A percentile compares a stretch with the other conserved stretches of the same genome.
Conservation (phyloP, 2,329 filamentous ascomycete species). For the Paraphoma sp. region DNA sequence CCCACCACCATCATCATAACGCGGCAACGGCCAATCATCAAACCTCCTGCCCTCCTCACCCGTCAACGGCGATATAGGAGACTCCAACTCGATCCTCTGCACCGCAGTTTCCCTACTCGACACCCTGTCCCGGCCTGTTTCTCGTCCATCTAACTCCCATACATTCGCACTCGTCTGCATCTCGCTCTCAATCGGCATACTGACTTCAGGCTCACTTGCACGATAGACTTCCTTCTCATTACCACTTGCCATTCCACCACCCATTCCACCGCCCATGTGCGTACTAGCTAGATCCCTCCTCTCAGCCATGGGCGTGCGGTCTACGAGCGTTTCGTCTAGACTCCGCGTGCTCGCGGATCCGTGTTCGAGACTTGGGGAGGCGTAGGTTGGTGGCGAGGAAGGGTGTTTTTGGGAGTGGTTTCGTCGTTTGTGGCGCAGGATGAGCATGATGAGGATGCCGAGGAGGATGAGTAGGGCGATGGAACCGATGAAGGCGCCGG, state of each 20-base stretch:
- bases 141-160: slow-evolving; percentile 14
- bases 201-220: background rate
- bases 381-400: background rate
- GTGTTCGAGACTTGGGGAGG: background rate
- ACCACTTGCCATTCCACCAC: background rate
- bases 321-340: background rate
- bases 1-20: background rate
- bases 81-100: slow-evolving; percentile 10
- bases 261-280: too few species aligned
- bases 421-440: slow-evolving; percentile 12
- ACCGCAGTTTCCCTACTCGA: background rate
- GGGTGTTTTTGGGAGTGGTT: slow-evolving; percentile 2
- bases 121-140: background rate
- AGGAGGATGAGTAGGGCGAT: slow-evolving; percentile 14
- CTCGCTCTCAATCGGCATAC: slow-evolving; percentile 4
- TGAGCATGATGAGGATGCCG: slow-evolving; percentile 16
- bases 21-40: background rate
- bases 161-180: slow-evolving; percentile 17
- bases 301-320: background rate
- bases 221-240: slow-evolving; percentile 6
- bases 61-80: background rate
- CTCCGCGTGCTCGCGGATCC: background rate
- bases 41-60: background rate
- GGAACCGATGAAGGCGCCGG: slow-evolving; percentile 14
- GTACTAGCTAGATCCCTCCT: too few species aligned